Conservation (phyloP, 257 asterid species). For the Striga asiatica region DNA sequence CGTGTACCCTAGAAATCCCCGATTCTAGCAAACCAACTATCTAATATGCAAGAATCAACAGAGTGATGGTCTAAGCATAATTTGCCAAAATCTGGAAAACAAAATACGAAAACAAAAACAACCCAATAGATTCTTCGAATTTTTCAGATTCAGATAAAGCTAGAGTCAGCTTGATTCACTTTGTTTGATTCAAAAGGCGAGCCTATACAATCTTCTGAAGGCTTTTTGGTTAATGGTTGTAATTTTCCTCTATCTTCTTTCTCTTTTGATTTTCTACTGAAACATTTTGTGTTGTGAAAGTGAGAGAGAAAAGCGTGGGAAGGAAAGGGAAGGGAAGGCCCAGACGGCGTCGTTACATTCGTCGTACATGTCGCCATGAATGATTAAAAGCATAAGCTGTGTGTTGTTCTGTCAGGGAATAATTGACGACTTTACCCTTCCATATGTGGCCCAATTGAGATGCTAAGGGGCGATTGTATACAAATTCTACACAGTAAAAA, state of each 20-base stretch:
- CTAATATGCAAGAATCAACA: constrained; percentile 3
- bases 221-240: constrained; percentile 4
- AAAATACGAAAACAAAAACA: neutral
- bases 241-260: constrained; percentile 4
- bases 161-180: neutral
- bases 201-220: neutral
- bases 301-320: constrained; percentile 17
- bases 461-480: no score
- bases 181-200: constrained; percentile 3
- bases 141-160: neutral
- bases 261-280: neutral
- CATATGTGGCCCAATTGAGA: neutral
- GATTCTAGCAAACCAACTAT: neutral
- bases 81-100: neutral
- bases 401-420: constrained; percentile 24
- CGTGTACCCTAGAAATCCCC: constrained; percentile 21
- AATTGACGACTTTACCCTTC: constrained; percentile 21
- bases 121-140: neutral
- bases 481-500: no score
- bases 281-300: neutral
- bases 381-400: constrained; percentile 14
- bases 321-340: constrained; percentile 17
- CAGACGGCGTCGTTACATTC: constrained; percentile 25
- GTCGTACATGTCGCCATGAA: constrained; percentile 16
- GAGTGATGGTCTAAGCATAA: constrained; percentile 6